phyloP scores from a whole-genome alignment of 176 grass and related monocot species.

The Saccharum officinarum region DNA sequence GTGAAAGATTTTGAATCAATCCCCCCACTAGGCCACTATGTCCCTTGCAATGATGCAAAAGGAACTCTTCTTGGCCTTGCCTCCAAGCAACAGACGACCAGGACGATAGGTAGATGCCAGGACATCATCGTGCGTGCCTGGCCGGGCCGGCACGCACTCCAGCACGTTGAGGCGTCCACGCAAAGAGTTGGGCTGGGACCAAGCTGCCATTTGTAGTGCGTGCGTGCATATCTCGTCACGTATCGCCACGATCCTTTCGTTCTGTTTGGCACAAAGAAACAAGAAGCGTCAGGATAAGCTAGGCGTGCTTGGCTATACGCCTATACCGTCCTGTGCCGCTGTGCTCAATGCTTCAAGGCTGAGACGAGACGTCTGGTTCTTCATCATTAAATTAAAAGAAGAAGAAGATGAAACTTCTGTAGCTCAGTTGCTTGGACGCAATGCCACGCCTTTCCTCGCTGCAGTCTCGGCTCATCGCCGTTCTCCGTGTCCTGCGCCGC shows the following conservation, averaged over 20 bases:
- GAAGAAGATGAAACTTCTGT: background rate
- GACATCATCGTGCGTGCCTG: background rate
- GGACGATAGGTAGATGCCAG: background rate
- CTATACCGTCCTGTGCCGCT: background rate
- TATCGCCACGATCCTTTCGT: background rate
- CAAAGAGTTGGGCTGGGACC: background rate
- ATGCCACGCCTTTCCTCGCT: background rate
- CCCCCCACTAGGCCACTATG: background rate
- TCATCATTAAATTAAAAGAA: background rate
- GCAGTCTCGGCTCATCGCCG: background rate
- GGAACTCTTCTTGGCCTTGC: conserved; percentile 16
- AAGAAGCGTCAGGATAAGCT: background rate
- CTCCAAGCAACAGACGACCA: conserved; percentile 38
- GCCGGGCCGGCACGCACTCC: background rate
- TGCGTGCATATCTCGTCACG: background rate
- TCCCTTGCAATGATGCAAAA: background rate
- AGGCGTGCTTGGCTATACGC: background rate
- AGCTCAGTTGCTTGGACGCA: conserved; percentile 35
- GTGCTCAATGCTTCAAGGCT: background rate
- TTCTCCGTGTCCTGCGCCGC: background rate
- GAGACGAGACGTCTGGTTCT: background rate
- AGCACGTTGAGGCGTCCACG: conserved; percentile 39
- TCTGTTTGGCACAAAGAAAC: background rate
- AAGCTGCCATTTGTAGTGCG: conserved; percentile 8
- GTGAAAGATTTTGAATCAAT: background rate